Evolutionary conservation across 2,329 filamentous ascomycete species (phyloP).

Genomic region (Cladosporium sp.): DNA sequence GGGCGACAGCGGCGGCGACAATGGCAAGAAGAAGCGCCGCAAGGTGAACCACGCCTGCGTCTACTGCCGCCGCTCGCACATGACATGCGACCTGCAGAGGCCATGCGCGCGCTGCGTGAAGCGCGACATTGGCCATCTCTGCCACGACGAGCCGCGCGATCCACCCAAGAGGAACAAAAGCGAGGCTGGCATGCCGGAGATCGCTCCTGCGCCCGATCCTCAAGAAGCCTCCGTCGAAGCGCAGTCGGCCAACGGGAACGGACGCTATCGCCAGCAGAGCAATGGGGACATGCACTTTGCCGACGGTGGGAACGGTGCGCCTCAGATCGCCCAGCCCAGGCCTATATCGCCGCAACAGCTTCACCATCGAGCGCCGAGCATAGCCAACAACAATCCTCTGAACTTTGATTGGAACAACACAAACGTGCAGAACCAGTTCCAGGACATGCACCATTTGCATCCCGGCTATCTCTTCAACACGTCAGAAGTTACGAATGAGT

Average conservation of each 20-base stretch:
- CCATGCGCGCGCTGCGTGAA: constrained; percentile 98
- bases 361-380: constrained; percentile 47
- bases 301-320: constrained; percentile 21
- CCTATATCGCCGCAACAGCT: constrained; percentile 64
- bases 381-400: constrained; percentile 51
- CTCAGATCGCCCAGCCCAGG: constrained; percentile 68
- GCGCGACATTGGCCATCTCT: constrained; percentile 95
- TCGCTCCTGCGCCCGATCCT: constrained; percentile 25
- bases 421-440: constrained; percentile 72
- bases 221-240: not conserved
- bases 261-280: constrained; percentile 13
- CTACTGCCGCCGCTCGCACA: constrained; percentile 52
- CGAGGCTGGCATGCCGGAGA: constrained; percentile 35
- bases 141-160: constrained; percentile 95
- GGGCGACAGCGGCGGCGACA: constrained; percentile 14
- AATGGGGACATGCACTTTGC: constrained; percentile 14
- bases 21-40: constrained; percentile 45
- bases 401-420: constrained; percentile 68
- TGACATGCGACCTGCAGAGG: constrained; percentile 64
- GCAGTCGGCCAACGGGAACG: constrained; percentile 12
- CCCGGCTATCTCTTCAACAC: constrained; percentile 91
- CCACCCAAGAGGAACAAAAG: constrained; percentile 74
- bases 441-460: constrained; percentile 92
- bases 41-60: constrained; percentile 55
- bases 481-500: constrained; percentile 95